phyloP scores from a whole-genome alignment of 352 stramenopile genomes.

The Pythium aristosporum region DNA sequence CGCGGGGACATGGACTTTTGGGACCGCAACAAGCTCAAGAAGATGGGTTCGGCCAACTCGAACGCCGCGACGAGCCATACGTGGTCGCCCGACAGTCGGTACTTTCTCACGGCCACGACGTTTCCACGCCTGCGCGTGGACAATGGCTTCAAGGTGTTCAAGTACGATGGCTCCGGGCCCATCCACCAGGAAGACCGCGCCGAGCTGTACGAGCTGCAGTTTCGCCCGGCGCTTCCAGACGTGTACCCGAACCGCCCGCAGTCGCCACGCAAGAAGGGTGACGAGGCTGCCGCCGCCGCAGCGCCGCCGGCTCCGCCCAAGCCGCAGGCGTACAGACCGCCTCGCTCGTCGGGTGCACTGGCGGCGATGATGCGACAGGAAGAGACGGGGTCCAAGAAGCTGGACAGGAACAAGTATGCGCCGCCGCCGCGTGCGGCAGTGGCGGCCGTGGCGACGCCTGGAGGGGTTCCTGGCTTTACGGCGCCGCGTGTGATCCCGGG shows the following conservation, averaged over 20 bases:
- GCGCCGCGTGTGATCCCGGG: slow-evolving; percentile 56
- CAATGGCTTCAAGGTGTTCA: slow-evolving; percentile 96
- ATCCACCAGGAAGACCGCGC: slow-evolving; percentile 82
- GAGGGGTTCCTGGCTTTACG: slow-evolving; percentile 46
- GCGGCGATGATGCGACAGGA: slow-evolving; percentile 93
- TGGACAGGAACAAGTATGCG: slow-evolving; percentile 85
- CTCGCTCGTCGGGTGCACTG: slow-evolving; percentile 87
- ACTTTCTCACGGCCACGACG: slow-evolving; percentile 95
- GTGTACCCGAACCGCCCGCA: slow-evolving; percentile 89
- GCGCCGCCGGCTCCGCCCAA: slow-evolving; percentile 51
- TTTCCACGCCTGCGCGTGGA: slow-evolving; percentile 98
- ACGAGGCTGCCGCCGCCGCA: slow-evolving; percentile 41
- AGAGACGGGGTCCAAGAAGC: slow-evolving; percentile 73
- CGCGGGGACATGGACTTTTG: slow-evolving; percentile 96
- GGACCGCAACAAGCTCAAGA: slow-evolving; percentile 96
- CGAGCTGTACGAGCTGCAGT: slow-evolving; percentile 88
- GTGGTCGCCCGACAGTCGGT: slow-evolving; percentile 95
- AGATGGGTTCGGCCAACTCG: slow-evolving; percentile 85
- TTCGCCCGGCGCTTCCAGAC: slow-evolving; percentile 67
- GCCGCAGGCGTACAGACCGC: slow-evolving; percentile 83
- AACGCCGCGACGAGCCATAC: slow-evolving; percentile 77
- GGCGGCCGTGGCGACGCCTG: slow-evolving; percentile 8
- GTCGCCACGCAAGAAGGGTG: slow-evolving; percentile 75
- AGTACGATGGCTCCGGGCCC: slow-evolving; percentile 93
- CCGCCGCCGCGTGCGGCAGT: slow-evolving; percentile 34